Evolutionary conservation across 371 early-diverging fungal species (phyloP).

Genomic region (Rhizomucor pusillus): DNA sequence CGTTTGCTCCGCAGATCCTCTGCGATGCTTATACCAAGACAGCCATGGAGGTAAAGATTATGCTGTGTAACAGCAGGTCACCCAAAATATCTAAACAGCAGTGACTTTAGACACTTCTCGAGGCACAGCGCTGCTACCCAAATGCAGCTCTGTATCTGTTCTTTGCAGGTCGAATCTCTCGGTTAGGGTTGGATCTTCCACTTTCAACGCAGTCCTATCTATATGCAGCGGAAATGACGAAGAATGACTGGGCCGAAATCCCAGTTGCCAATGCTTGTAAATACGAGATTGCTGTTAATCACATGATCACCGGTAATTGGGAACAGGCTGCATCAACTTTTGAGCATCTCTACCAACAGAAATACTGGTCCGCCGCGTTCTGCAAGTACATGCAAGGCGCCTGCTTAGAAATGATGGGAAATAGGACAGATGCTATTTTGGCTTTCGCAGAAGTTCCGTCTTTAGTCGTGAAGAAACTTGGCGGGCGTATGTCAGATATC

Average conservation of each 20-base stretch:
- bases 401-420: conserved; percentile 45
- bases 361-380: conserved; percentile 61
- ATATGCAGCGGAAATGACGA: conserved; percentile 39
- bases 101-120: conserved; percentile 40
- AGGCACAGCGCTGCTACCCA: conserved; percentile 51
- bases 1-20: conserved; percentile 38
- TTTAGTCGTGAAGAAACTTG: conserved; percentile 49
- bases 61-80: neutral
- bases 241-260: conserved; percentile 42
- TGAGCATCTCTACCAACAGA: conserved; percentile 43
- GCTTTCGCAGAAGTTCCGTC: conserved; percentile 48
- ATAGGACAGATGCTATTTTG: conserved; percentile 43
- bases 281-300: conserved; percentile 59
- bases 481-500: conserved; percentile 52
- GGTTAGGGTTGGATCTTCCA: conserved; percentile 42
- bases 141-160: conserved; percentile 56
- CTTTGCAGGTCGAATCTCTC: conserved; percentile 52
- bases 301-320: conserved; percentile 56
- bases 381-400: conserved; percentile 59
- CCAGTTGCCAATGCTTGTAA: conserved; percentile 50
- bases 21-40: conserved; percentile 31
- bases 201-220: conserved; percentile 53
- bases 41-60: conserved; percentile 40
- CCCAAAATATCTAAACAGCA: neutral
- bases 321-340: conserved; percentile 44